phyloP scores from a whole-genome alignment of 768 basidiomycete species.

The Russula sp. region DNA sequence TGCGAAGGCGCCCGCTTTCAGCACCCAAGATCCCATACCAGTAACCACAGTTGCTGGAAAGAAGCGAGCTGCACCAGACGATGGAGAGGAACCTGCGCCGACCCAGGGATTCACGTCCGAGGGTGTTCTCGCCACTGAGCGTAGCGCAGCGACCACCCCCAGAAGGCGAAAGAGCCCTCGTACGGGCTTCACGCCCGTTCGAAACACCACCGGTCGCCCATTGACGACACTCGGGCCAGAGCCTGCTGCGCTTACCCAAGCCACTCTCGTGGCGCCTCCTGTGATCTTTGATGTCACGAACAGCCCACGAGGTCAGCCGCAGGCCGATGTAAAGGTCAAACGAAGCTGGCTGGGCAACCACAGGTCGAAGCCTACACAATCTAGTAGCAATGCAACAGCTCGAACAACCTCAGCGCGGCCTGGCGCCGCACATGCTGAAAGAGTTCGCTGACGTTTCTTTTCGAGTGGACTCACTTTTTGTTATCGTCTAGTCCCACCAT shows the following conservation, averaged over 20 bases:
- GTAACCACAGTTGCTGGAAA: slow-evolving; percentile 43
- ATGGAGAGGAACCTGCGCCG: slow-evolving; percentile 57
- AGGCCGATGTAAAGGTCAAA: slow-evolving; percentile 13
- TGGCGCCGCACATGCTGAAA: slow-evolving; percentile 5
- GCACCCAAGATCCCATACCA: slow-evolving; percentile 22
- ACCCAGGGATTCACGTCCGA: slow-evolving; percentile 60
- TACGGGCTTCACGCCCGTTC: slow-evolving; percentile 67
- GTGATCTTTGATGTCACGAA: slow-evolving; percentile 58
- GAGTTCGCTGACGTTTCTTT: background rate
- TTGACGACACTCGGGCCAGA: slow-evolving; percentile 29
- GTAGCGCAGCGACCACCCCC: slow-evolving; percentile 42
- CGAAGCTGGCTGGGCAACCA: slow-evolving; percentile 12
- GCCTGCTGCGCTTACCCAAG: slow-evolving; percentile 41
- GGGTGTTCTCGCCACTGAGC: slow-evolving; percentile 32
- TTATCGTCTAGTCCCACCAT: background rate
- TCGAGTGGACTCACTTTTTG: background rate
- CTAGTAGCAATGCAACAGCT: background rate
- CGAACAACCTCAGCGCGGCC: slow-evolving; percentile 9
- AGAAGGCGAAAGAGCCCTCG: slow-evolving; percentile 55
- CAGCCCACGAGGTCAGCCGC: slow-evolving; percentile 34
- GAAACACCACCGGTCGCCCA: slow-evolving; percentile 40
- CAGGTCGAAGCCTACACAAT: slow-evolving; percentile 8
- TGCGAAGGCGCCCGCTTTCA: background rate
- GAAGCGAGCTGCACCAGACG: slow-evolving; percentile 72
- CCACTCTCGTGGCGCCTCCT: slow-evolving; percentile 24